A percentile compares a stretch with the other conserved stretches of the same genome.
Evolutionary conservation across 345 rosid genomes (phyloP).

Genomic region (Hirschfeldia incana): DNA sequence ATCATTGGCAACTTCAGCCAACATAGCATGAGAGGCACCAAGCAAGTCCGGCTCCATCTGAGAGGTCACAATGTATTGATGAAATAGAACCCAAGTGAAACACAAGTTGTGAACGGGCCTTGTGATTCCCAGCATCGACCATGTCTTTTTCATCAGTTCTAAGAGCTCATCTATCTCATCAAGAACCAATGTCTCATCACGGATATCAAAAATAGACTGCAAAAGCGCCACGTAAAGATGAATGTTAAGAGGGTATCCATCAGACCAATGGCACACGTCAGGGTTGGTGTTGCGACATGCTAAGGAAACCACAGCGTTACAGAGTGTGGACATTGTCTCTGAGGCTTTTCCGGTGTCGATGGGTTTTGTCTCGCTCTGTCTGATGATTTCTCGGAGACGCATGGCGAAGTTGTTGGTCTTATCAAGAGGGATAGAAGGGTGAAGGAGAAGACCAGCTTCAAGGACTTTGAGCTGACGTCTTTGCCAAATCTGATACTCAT

Average conservation of each 20-base stretch:
- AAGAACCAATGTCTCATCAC: slow-evolving; percentile 76
- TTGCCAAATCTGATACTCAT: slow-evolving; percentile 85
- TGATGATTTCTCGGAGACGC: slow-evolving; percentile 64
- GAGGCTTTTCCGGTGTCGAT: slow-evolving; percentile 67
- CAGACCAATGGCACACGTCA: slow-evolving; percentile 86
- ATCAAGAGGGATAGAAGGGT: slow-evolving; percentile 66
- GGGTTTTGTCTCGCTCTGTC: slow-evolving; percentile 49
- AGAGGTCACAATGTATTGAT: slow-evolving; percentile 61
- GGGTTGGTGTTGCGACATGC: slow-evolving; percentile 57
- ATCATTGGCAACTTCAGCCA: slow-evolving; percentile 73
- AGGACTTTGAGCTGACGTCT: slow-evolving; percentile 72
- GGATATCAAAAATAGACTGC: slow-evolving; percentile 63
- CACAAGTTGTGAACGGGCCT: slow-evolving; percentile 62
- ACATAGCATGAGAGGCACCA: slow-evolving; percentile 65
- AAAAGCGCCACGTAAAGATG: slow-evolving; percentile 66
- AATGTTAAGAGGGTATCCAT: slow-evolving; percentile 80
- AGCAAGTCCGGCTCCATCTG: slow-evolving; percentile 78
- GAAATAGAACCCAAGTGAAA: slow-evolving; percentile 84
- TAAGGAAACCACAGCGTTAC: slow-evolving; percentile 68
- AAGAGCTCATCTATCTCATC: slow-evolving; percentile 90
- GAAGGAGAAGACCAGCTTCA: slow-evolving; percentile 68
- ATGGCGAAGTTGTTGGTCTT: slow-evolving; percentile 53
- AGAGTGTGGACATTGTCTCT: slow-evolving; percentile 58
- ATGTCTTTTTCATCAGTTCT: slow-evolving; percentile 88
- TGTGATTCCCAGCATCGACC: slow-evolving; percentile 75